phyloP scores from a whole-genome alignment of 257 asterid genomes.

The Primulina eburnea region DNA sequence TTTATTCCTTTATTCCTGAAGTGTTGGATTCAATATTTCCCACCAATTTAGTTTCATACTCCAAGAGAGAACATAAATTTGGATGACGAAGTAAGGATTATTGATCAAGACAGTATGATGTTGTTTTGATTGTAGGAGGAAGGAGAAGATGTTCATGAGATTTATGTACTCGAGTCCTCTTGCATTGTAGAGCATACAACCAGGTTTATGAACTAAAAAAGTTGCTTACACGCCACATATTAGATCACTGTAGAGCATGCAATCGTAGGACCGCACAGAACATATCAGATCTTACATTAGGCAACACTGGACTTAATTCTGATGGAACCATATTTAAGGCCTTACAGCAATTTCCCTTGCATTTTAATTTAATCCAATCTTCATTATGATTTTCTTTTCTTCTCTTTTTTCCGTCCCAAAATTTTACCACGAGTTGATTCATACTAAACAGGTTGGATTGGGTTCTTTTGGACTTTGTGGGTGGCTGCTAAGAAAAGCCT shows the following conservation, averaged over 20 bases:
- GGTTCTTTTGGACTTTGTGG: conserved; percentile 62
- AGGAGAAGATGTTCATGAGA: background rate
- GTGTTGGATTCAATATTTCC: background rate
- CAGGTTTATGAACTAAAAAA: background rate
- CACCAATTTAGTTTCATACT: background rate
- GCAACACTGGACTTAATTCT: background rate
- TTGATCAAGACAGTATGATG: no score
- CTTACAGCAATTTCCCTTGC: background rate
- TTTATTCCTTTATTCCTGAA: no score
- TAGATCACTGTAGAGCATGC: background rate
- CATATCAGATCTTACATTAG: background rate
- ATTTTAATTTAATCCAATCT: background rate
- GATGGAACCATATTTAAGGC: background rate
- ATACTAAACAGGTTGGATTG: conserved; percentile 69
- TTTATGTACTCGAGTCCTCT: background rate
- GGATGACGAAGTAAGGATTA: background rate
- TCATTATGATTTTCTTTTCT: background rate
- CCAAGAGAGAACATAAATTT: background rate
- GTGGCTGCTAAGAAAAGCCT: conserved; percentile 46
- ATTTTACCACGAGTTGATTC: background rate
- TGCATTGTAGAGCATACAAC: background rate
- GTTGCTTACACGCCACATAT: background rate
- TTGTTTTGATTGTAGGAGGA: background rate
- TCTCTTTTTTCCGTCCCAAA: background rate
- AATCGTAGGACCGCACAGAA: background rate